phyloP scores from a whole-genome alignment of 129 eudicot genomes.

The Logfia minima region DNA sequence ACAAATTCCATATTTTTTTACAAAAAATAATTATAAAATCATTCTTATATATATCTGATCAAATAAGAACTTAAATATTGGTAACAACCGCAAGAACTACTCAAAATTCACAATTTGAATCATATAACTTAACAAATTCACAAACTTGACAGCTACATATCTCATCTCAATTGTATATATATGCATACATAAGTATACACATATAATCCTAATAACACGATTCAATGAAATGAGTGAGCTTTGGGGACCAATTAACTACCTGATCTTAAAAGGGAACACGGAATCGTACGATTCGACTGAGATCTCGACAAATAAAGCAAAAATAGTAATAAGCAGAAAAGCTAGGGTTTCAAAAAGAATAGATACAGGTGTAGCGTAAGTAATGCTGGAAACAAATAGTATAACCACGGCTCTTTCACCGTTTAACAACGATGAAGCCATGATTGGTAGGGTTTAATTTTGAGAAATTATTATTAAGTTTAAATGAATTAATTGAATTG shows the following conservation, averaged over 20 bases:
- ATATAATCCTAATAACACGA: constrained; percentile 12
- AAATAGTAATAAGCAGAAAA: constrained; percentile 50
- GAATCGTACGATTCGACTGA: constrained; percentile 50
- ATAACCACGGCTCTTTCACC: constrained; percentile 95
- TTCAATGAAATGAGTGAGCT: constrained; percentile 1
- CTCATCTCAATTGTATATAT: too few species aligned
- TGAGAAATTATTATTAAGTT: not conserved
- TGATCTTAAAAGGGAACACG: constrained; percentile 41
- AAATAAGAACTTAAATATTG: not conserved
- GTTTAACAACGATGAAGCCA: constrained; percentile 66
- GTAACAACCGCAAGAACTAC: not conserved
- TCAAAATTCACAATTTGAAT: too few species aligned
- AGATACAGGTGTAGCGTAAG: constrained; percentile 45
- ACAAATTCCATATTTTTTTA: not conserved
- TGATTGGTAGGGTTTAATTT: constrained; percentile 14
- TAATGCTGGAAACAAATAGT: constrained; percentile 46
- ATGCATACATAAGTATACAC: not conserved
- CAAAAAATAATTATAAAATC: not conserved
- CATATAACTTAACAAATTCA: not conserved
- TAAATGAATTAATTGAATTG: not conserved
- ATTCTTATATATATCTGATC: not conserved
- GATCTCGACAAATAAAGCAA: constrained; percentile 65
- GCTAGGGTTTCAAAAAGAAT: constrained; percentile 51
- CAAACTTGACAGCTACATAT: not conserved
- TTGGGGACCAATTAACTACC: constrained; percentile 37